These are phyloP conservation scores for Diplocarpon mali DNA, from an alignment of 2,329 filamentous ascomycete species.

Conservation along the genomic window DNA sequence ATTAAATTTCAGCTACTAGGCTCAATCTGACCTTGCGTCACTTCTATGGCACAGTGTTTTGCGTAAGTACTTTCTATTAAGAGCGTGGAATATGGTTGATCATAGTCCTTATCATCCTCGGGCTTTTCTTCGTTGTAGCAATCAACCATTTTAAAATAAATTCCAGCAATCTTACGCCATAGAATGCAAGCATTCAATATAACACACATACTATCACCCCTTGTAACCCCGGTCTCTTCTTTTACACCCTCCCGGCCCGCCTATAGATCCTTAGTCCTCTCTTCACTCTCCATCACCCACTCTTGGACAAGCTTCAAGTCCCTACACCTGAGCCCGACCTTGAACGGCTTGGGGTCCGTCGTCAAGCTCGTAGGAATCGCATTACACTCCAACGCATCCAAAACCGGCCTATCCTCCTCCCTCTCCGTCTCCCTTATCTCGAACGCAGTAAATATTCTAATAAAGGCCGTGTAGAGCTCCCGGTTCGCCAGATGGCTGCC, in stretches of 20 bases:
- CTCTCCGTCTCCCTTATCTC: slow-evolving; percentile 39
- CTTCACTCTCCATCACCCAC: slow-evolving; percentile 40
- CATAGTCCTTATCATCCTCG: no score
- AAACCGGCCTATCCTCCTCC: slow-evolving; percentile 36
- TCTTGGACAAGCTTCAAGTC: slow-evolving; percentile 33
- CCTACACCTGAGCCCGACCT: slow-evolving; percentile 41
- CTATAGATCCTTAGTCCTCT: slow-evolving; percentile 16
- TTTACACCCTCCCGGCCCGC: neutral
- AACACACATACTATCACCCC: no score
- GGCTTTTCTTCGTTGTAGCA: no score
- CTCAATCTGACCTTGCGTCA: no score
- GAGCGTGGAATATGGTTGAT: no score
- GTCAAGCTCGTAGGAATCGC: slow-evolving; percentile 45
- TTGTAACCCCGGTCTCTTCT: neutral
- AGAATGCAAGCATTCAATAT: no score
- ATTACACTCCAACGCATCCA: slow-evolving; percentile 48
- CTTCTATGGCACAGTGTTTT: no score
- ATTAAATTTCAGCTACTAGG: no score
- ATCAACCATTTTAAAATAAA: no score
- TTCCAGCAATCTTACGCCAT: no score
- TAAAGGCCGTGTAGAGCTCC: slow-evolving; percentile 49
- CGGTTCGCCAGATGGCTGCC: slow-evolving; percentile 53
- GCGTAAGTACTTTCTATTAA: no score
- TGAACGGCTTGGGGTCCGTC: slow-evolving; percentile 52
- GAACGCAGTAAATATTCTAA: slow-evolving; percentile 48